These are phyloP conservation scores for Epichloe elymi DNA, from an alignment of 2,329 filamentous ascomycete genomes.

Conservation along the genomic window DNA sequence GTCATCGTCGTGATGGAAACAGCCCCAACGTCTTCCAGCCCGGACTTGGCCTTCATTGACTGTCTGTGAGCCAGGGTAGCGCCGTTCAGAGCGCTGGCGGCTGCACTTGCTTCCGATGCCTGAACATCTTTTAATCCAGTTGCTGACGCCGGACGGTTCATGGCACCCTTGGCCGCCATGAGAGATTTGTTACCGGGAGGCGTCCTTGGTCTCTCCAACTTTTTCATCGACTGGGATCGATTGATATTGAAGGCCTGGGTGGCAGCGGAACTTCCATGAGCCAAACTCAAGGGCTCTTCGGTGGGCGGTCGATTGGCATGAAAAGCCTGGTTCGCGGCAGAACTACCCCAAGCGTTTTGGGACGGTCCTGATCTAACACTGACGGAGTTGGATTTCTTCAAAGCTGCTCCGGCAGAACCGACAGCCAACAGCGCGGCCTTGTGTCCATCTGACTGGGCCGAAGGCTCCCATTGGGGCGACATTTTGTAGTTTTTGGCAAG, in stretches of 20 bases:
- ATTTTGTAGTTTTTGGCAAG: constrained; percentile 30
- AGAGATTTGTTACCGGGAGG: constrained; percentile 50
- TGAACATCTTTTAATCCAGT: constrained; percentile 5
- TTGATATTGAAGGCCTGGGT: constrained; percentile 26
- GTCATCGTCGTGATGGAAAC: constrained; percentile 54
- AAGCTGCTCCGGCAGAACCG: constrained; percentile 22
- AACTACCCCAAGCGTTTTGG: constrained; percentile 41
- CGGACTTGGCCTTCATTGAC: constrained; percentile 29
- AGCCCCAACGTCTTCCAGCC: constrained; percentile 49
- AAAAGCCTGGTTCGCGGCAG: constrained; percentile 58
- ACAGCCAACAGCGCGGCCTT: constrained; percentile 61
- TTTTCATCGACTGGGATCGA: constrained; percentile 16
- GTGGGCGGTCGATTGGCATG: constrained; percentile 19
- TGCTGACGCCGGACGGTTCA: constrained; percentile 22
- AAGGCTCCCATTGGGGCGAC: constrained; percentile 45
- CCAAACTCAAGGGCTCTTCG: constrained; percentile 8
- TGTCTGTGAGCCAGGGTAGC: constrained; percentile 54
- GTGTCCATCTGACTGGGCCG: constrained; percentile 51
- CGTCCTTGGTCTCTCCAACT: constrained; percentile 9
- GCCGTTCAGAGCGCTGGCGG: constrained; percentile 58
- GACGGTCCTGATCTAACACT: constrained; percentile 8
- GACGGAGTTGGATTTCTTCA: constrained; percentile 12
- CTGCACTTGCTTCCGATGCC: constrained; percentile 26
- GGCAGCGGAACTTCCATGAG: constrained; percentile 16
- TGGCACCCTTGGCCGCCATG: constrained; percentile 65